Evolutionary conservation across 2,329 filamentous ascomycete genomes (phyloP).

Genomic region (Aspergillus tamarii): DNA sequence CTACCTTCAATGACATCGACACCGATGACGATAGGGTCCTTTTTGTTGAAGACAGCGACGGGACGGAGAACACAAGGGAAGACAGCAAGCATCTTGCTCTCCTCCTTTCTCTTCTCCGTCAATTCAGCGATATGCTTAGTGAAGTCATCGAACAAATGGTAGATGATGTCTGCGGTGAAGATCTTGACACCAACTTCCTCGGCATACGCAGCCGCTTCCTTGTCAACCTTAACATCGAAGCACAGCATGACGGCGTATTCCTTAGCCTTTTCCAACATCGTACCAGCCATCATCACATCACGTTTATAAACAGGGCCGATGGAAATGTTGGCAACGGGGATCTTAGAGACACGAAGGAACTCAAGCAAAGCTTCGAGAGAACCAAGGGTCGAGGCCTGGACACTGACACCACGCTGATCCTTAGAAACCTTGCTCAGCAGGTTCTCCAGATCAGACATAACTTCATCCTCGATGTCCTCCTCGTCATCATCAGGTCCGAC

Average conservation of each 20-base stretch:
- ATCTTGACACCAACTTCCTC: slow-evolving; percentile 96
- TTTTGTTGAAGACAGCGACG: slow-evolving; percentile 98
- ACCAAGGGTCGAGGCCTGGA: slow-evolving; percentile 95
- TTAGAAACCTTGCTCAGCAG: slow-evolving; percentile 90
- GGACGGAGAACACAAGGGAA: slow-evolving; percentile 92
- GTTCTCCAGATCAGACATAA: slow-evolving; percentile 90
- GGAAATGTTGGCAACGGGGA: slow-evolving; percentile 94
- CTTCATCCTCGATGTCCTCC: slow-evolving; percentile 93
- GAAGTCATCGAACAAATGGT: slow-evolving; percentile 96
- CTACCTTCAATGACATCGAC: slow-evolving; percentile 93
- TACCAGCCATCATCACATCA: slow-evolving; percentile 89
- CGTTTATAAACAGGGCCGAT: slow-evolving; percentile 98
- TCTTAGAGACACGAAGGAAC: slow-evolving; percentile 94
- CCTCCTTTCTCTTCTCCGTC: slow-evolving; percentile 90
- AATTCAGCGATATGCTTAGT: slow-evolving; percentile 91
- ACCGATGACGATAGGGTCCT: slow-evolving; percentile 89
- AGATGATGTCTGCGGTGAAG: slow-evolving; percentile 98
- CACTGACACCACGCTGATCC: slow-evolving; percentile 89
- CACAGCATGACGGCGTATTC: slow-evolving; percentile 99
- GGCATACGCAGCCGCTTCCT: slow-evolving; percentile 87
- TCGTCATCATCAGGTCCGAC: slow-evolving; percentile 95
- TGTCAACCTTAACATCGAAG: slow-evolving; percentile 99
- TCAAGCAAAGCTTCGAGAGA: slow-evolving; percentile 95
- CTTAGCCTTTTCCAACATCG: slow-evolving; percentile 93
- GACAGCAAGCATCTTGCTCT: slow-evolving; percentile 91